Conservation (phyloP, 2,329 filamentous ascomycete genomes). For the Coniochaeta hoffmannii region DNA sequence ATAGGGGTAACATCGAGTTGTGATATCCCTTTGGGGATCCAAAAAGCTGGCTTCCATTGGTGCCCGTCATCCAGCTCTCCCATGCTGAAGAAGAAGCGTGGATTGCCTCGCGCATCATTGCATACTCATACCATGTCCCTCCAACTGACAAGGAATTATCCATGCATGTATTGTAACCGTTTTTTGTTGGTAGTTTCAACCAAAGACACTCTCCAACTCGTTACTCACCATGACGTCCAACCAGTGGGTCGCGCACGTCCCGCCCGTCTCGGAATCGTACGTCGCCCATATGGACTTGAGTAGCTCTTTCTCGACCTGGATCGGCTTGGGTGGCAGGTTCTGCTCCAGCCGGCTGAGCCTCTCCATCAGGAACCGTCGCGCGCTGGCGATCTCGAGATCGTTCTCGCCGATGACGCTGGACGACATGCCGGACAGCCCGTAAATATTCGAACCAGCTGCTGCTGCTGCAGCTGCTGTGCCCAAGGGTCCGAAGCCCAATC, state of each 20-base stretch:
- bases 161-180: too few species aligned
- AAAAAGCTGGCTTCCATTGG: too few species aligned
- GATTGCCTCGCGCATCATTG: too few species aligned
- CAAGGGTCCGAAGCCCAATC: background rate
- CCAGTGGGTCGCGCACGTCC: slow-evolving; percentile 28
- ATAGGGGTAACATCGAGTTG: slow-evolving; percentile 10
- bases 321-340: slow-evolving; percentile 31
- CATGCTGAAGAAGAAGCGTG: too few species aligned
- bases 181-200: too few species aligned
- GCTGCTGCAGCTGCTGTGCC: too few species aligned
- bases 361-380: slow-evolving; percentile 30
- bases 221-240: slow-evolving; percentile 31
- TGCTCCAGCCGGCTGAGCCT: slow-evolving; percentile 29
- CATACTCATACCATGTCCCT: background rate
- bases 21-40: too few species aligned
- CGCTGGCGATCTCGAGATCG: slow-evolving; percentile 27
- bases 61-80: background rate
- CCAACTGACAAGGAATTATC: background rate
- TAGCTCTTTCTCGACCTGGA: slow-evolving; percentile 32
- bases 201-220: slow-evolving; percentile 18
- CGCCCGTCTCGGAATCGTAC: slow-evolving; percentile 29
- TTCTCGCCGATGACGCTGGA: background rate
- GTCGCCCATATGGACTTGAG: slow-evolving; percentile 32
- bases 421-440: background rate
- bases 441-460: background rate